Evolutionary conservation across 768 basidiomycete genomes (phyloP).

Genomic region (Pulveroboletus ravenelii): DNA sequence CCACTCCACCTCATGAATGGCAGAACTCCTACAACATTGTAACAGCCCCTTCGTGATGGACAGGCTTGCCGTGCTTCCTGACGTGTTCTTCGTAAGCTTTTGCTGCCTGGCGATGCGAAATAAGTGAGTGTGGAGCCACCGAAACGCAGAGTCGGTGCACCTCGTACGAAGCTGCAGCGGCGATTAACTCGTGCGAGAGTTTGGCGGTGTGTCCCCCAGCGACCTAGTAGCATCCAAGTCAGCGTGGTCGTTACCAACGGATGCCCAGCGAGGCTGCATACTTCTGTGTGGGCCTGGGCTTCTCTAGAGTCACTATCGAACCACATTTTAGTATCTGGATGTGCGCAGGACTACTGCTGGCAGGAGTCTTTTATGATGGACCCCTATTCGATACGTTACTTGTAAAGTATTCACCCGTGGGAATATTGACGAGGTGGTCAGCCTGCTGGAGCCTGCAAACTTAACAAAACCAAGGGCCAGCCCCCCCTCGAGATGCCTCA

Average conservation of each 20-base stretch:
- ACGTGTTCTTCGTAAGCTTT: conserved; percentile 28
- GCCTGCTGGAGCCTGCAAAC: too few species aligned
- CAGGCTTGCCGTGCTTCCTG: conserved; percentile 15
- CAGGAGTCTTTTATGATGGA: too few species aligned
- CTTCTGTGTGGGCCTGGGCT: conserved; percentile 20
- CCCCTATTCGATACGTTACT: too few species aligned
- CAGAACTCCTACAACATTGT: conserved; percentile 21
- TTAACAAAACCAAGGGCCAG: neutral
- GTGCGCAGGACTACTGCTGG: neutral
- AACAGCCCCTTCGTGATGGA: conserved; percentile 20
- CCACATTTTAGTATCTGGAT: conserved; percentile 12
- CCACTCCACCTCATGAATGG: neutral
- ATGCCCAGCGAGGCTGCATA: neutral
- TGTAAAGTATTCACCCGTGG: conserved; percentile 3
- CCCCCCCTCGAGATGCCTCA: conserved; percentile 38
- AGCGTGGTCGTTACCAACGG: neutral
- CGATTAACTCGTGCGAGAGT: conserved; percentile 26
- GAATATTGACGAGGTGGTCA: neutral
- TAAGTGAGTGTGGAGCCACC: neutral
- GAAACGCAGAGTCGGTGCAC: neutral
- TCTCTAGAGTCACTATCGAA: conserved; percentile 23
- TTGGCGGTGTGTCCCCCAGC: conserved; percentile 14
- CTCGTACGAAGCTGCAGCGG: conserved; percentile 28
- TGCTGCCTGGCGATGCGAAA: conserved; percentile 19
- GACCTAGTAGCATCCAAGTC: conserved; percentile 11